phyloP scores from a whole-genome alignment of 2,329 filamentous ascomycete species.

The Tothia fuscella region DNA sequence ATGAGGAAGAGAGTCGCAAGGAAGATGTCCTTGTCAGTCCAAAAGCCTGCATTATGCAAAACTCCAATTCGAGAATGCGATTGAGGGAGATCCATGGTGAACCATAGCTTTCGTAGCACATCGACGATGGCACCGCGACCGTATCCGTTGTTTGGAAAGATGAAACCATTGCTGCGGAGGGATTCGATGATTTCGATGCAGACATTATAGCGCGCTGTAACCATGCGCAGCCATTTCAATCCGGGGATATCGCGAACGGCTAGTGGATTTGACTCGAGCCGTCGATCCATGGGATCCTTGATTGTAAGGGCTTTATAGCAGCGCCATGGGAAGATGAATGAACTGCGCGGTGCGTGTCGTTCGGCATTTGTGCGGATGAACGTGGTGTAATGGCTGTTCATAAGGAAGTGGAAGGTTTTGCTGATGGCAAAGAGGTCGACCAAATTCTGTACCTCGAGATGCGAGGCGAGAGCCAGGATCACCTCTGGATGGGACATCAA shows the following conservation, averaged over 20 bases:
- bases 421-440: conserved; percentile 26
- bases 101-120: conserved; percentile 50
- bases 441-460: conserved; percentile 17
- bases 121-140: too few relatives aligned
- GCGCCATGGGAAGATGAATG: conserved; percentile 47
- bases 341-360: conserved; percentile 42
- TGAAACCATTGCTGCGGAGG: conserved; percentile 46
- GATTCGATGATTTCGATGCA: conserved; percentile 51
- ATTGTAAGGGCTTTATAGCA: conserved; percentile 47
- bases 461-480: conserved; percentile 23
- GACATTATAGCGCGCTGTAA: conserved; percentile 44
- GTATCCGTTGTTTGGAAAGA: conserved; percentile 37
- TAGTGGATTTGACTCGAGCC: conserved; percentile 17
- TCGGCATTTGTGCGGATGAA: conserved; percentile 45
- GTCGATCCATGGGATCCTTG: conserved; percentile 43
- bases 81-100: conserved; percentile 54
- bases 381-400: conserved; percentile 40
- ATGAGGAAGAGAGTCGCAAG: conserved; percentile 53
- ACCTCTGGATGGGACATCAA: conserved; percentile 24
- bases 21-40: conserved; percentile 49
- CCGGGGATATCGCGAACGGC: conserved; percentile 44
- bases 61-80: conserved; percentile 43
- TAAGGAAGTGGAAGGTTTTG: conserved; percentile 27
- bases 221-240: conserved; percentile 56
- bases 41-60: conserved; percentile 41